A percentile compares a stretch with the other conserved stretches of the same genome.
These are phyloP conservation scores for Populus hybrid DNA, from an alignment of 441 rosid genomes.

Conservation along the genomic window DNA sequence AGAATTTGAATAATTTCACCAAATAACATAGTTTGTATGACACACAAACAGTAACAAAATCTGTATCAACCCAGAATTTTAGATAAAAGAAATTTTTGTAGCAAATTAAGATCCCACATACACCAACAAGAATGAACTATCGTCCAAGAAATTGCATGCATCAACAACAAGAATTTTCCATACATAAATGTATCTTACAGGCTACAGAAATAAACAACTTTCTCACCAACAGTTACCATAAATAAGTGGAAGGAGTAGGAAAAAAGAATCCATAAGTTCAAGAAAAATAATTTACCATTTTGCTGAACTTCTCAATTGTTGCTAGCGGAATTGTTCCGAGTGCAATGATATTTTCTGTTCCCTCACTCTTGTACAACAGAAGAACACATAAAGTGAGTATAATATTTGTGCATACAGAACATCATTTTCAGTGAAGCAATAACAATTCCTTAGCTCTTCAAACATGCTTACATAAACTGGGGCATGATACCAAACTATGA, in stretches of 20 bases:
- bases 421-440: background rate
- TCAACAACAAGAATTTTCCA: background rate
- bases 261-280: constrained; percentile 9
- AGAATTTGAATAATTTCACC: background rate
- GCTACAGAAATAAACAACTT: constrained; percentile 5
- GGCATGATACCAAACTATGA: background rate
- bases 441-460: background rate
- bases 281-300: constrained; percentile 51
- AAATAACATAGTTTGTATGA: background rate
- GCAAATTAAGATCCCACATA: background rate
- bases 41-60: background rate
- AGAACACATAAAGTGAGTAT: constrained; percentile 9
- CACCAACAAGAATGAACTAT: background rate
- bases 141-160: background rate
- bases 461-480: background rate
- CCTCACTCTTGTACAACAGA: constrained; percentile 64
- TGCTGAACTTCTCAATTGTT: constrained; percentile 89
- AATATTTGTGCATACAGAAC: background rate
- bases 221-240: constrained; percentile 7
- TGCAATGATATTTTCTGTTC: constrained; percentile 64
- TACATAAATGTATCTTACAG: background rate
- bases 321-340: constrained; percentile 87
- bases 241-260: constrained; percentile 9
- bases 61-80: background rate
- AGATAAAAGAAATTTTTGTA: background rate